Conservation (phyloP, 768 basidiomycete species). For the Suillus decipiens region DNA sequence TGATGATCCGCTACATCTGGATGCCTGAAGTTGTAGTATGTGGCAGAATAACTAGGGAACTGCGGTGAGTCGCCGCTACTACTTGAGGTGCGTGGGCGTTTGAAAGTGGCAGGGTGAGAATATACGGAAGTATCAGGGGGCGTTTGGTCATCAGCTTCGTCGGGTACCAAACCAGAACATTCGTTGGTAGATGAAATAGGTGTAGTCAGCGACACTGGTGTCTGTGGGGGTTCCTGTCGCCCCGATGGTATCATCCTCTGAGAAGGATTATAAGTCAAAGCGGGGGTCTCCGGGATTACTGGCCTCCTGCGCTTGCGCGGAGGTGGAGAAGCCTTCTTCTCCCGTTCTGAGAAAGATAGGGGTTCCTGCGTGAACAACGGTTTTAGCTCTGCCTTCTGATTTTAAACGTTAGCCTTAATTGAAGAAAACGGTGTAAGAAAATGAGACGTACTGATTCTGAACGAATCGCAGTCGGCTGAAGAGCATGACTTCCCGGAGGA, state of each 20-base stretch:
- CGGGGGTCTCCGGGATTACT: constrained; percentile 20
- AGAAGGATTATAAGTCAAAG: constrained; percentile 23
- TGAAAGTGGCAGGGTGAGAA: constrained; percentile 15
- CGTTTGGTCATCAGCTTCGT: constrained; percentile 16
- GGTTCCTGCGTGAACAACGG: constrained; percentile 26
- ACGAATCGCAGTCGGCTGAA: not conserved
- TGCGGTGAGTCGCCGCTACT: not conserved
- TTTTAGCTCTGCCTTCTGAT: constrained; percentile 23
- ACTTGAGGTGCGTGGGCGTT: constrained; percentile 17
- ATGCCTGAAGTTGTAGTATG: not conserved
- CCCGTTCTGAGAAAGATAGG: constrained; percentile 24
- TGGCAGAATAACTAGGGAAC: not conserved
- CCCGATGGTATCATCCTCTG: constrained; percentile 25
- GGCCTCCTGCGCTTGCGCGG: constrained; percentile 28
- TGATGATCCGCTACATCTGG: not conserved
- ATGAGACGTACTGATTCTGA: constrained; percentile 2
- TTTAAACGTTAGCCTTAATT: constrained; percentile 12
- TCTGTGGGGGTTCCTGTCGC: constrained; percentile 18
- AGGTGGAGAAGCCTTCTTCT: constrained; percentile 21
- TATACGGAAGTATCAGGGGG: constrained; percentile 12
- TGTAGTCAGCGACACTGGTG: constrained; percentile 13
- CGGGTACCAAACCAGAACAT: constrained; percentile 16
- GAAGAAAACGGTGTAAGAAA: not conserved
- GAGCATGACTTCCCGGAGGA: not conserved
- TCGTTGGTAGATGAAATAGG: constrained; percentile 15